Base-by-base conservation (phyloP, 495 filamentous ascomycete species). In the Emericellopsis terricola region DNA sequence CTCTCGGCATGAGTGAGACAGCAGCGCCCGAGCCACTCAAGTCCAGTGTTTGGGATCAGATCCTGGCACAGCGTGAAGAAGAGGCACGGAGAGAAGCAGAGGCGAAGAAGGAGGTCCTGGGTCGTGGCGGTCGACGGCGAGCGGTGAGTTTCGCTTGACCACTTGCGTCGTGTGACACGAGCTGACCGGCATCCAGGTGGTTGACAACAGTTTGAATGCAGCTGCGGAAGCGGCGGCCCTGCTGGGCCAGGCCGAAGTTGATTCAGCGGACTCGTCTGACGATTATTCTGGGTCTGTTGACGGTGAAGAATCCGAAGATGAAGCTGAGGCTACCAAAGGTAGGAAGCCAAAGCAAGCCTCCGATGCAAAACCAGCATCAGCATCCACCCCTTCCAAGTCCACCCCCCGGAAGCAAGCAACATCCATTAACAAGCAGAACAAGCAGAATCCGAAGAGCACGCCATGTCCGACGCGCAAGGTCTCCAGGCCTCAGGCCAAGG, bases 11-110 rank as follows among this genome's bases (percentile, higher is more conserved):
- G n/a, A 49, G 81, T 0, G 69, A 71, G 13, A 76, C 76, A 10
- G 57, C 68, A 2, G 44, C 79, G 9, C 47, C 69, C 19, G 67
- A 62, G 2, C 60, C 68, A 8, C 42, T 51, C 6, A 73, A 73
- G 47, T 51, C 62, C n/a, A 69, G 67, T 15, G 68, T 89, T 2
- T 97, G 89, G 89, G 84, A 91, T 17, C 72, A 75, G 39, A 89
- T 97, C 29, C 62, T 97, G 13, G 65, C 72, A 31, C 65, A 87
- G 47, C 78, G 89, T 17, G 82, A 92, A 43, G 71, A 68, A 31
- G 72, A 76, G 21, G 85, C 84, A 0, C 60, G 65, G 3, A 64
- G 63, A 38, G 81, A 91, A 41, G 68, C 68, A 3, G 68, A 68
- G 19, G 62, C 59, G 4, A 65, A 68, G 30, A 59, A 68, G 19